Conservation (phyloP, 2,329 filamentous ascomycete species). For the Stromatinia cepivora region DNA sequence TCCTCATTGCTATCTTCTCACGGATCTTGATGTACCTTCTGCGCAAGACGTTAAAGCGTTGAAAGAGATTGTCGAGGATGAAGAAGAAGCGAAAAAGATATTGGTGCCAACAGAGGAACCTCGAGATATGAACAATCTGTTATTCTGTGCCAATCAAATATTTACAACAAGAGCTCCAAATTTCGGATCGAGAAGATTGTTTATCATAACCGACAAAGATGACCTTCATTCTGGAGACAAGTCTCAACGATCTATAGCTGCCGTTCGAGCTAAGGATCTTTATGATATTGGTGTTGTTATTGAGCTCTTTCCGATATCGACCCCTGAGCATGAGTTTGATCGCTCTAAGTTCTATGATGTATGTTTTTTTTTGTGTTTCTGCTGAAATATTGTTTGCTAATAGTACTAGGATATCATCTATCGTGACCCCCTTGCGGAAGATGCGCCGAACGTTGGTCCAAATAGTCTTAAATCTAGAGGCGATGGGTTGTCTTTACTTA, state of each 20-base stretch:
- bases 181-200: constrained; percentile 88
- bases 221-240: constrained; percentile 76
- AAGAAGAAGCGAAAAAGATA: constrained; percentile 67
- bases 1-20: constrained; percentile 89
- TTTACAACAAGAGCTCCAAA: constrained; percentile 95
- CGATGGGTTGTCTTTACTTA: constrained; percentile 76
- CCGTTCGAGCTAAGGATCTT: constrained; percentile 87
- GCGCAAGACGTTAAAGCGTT: constrained; percentile 83
- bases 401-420: constrained; percentile 80
- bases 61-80: constrained; percentile 74
- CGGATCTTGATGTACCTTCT: constrained; percentile 82
- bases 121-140: constrained; percentile 80
- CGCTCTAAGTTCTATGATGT: constrained; percentile 89
- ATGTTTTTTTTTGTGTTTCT: constrained; percentile 37
- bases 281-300: constrained; percentile 92
- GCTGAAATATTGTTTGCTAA: constrained; percentile 29
- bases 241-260: constrained; percentile 69
- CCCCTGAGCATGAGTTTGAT: constrained; percentile 70
- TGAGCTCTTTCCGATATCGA: constrained; percentile 87
- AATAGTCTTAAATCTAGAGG: constrained; percentile 63
- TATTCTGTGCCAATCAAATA: constrained; percentile 95
- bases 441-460: constrained; percentile 57
- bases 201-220: constrained; percentile 94
- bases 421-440: constrained; percentile 70
- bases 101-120: constrained; percentile 68